Evolutionary conservation across 2,329 filamentous ascomycete species (phyloP), one percentile per base, ranked within the genome.

Genomic region (Rhynchosporium secalis): DNA sequence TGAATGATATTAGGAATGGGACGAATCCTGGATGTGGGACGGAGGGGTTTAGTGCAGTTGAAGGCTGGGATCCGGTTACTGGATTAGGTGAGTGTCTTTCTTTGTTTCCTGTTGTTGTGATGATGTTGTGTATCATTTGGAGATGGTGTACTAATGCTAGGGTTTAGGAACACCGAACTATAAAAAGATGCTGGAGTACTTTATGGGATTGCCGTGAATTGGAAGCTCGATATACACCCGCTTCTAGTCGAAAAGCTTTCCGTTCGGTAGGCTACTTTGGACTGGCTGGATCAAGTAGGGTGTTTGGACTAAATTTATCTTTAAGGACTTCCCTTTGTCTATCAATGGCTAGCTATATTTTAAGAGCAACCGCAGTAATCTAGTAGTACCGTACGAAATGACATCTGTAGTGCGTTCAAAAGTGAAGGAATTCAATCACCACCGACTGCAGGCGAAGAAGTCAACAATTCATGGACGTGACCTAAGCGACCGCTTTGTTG

Each of bases 11-110:
- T 28, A 75, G 72, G 0, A 62, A 62, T 4, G 78, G 77, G 8
- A 75, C 73, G 31, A 77, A 76, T 38, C 70, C 71, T n/a, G 78
- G 78, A 3, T 80, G 78, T 64, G 68, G 71, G 4, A 72, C 69
- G 15, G 51, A 65, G 38, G 74, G 72, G 3, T 70, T 69, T 28
- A 62, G 65, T 10, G 73, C 72, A 13, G 72, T 70, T 4, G 41
- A 65, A 28, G 75, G 75, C 9, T 77, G 75, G 74, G 74, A 76
- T 65, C 73, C 75, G 6, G 75, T 76, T 13, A 76, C 74, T 9
- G 75, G 75, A 6, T 69, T 76, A 12, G 75, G 74, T 65, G 59
- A 66, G 60, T 60, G 38, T 9, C 13, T 43, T 43, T 4, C 4
- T 15, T 43, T 43, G 15, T 13, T 13, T 40, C 12, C 36, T 43